phyloP scores from a whole-genome alignment of 2,329 filamentous ascomycete species.

The Zymoseptoria brevis region DNA sequence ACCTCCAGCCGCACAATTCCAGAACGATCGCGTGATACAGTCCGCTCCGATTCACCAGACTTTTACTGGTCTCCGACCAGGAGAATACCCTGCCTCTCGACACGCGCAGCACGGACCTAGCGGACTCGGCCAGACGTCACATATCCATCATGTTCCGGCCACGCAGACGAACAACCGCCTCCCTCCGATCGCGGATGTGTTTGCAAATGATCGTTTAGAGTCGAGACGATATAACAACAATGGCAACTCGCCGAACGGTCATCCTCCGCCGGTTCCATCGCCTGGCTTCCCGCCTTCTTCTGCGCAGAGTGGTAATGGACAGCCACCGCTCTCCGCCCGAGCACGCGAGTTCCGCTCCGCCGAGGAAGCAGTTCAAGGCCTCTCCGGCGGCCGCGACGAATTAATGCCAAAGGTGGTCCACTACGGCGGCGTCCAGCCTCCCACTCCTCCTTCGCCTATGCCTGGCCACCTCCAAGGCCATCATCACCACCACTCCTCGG shows the following conservation, averaged over 20 bases:
- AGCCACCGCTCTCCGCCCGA: constrained; percentile 45
- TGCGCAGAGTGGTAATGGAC: background rate
- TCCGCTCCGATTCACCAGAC: constrained; percentile 91
- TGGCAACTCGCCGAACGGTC: constrained; percentile 57
- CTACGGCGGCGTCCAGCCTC: constrained; percentile 88
- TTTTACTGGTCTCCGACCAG: constrained; percentile 82
- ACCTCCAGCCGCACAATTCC: constrained; percentile 84
- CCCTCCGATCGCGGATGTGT: constrained; percentile 90
- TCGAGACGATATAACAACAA: constrained; percentile 37
- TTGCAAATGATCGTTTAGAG: constrained; percentile 65
- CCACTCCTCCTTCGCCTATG: constrained; percentile 77
- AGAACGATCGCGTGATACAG: constrained; percentile 90
- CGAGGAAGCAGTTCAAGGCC: constrained; percentile 84
- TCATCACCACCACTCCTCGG: constrained; percentile 13
- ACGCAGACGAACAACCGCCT: constrained; percentile 85
- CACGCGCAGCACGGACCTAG: constrained; percentile 66
- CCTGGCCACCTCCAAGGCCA: constrained; percentile 29
- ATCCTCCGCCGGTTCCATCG: constrained; percentile 64
- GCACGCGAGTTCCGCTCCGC: constrained; percentile 87
- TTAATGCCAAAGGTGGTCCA: constrained; percentile 88
- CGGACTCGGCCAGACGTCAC: constrained; percentile 72
- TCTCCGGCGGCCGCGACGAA: constrained; percentile 87
- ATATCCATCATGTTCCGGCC: constrained; percentile 84
- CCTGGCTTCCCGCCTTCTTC: constrained; percentile 62
- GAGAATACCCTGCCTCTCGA: constrained; percentile 34